Conservation (phyloP, 768 basidiomycete species). For the Agaricus blazei region DNA sequence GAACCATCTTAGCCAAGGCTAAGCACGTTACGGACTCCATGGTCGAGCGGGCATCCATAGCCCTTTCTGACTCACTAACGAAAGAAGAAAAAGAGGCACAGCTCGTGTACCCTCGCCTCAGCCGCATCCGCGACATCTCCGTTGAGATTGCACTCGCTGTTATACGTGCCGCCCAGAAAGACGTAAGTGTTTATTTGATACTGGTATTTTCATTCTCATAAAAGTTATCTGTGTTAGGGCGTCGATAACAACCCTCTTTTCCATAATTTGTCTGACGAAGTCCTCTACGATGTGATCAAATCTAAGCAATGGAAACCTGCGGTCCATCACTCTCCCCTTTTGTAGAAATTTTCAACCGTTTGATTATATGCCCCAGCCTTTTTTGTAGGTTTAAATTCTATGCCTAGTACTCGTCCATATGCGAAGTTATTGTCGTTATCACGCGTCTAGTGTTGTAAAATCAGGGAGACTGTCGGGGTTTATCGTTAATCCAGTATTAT, state of each 20-base stretch:
- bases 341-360: constrained; percentile 18
- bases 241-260: constrained; percentile 43
- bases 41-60: constrained; percentile 62
- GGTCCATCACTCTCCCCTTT: constrained; percentile 22
- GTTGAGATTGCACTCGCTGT: constrained; percentile 58
- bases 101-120: constrained; percentile 65
- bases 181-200: constrained; percentile 31
- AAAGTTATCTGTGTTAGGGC: constrained; percentile 21
- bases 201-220: neutral
- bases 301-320: constrained; percentile 54
- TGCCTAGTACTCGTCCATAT: neutral
- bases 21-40: constrained; percentile 60
- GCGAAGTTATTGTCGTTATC: constrained; percentile 9
- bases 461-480: constrained; percentile 10
- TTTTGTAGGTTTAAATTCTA: neutral
- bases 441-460: constrained; percentile 33
- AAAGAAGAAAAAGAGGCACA: constrained; percentile 48
- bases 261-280: constrained; percentile 41
- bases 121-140: constrained; percentile 62
- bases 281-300: constrained; percentile 43
- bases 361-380: neutral
- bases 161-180: constrained; percentile 57
- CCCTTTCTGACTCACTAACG: constrained; percentile 53
- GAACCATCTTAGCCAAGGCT: constrained; percentile 53
- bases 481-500: neutral